phyloP scores from a whole-genome alignment of 257 asterid genomes.

The Solanum clarkiae region DNA sequence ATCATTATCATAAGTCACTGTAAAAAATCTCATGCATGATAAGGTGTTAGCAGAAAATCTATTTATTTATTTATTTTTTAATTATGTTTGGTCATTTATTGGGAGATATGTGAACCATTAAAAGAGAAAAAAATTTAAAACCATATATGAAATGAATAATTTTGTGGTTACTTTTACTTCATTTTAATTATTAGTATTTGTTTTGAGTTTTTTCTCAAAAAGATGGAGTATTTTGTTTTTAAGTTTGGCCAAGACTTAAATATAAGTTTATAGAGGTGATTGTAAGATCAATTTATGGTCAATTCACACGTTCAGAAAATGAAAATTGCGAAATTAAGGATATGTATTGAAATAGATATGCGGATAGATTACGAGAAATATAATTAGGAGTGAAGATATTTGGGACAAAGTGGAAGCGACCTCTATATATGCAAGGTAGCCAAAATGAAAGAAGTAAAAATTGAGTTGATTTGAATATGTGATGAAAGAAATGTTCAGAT shows the following conservation, averaged over 20 bases:
- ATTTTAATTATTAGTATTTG: too few species aligned
- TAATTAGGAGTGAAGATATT: too few species aligned
- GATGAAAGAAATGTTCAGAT: neutral
- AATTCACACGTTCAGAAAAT: neutral
- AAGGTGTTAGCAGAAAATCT: neutral
- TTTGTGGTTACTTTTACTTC: neutral
- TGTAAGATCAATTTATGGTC: neutral
- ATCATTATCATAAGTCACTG: slow-evolving; percentile 40
- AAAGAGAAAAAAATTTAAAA: neutral
- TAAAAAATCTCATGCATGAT: slow-evolving; percentile 13
- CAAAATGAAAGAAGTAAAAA: neutral
- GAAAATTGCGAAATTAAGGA: neutral
- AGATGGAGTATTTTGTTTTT: neutral
- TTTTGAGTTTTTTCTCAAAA: neutral
- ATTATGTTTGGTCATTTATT: neutral
- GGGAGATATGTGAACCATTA: neutral
- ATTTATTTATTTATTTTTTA: neutral
- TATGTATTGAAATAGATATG: neutral
- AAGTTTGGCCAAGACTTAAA: neutral
- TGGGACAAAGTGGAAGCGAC: too few species aligned
- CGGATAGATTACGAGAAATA: neutral
- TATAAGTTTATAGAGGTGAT: neutral
- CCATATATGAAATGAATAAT: neutral
- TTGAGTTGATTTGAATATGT: neutral
- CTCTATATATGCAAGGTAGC: too few species aligned